Percentiles rank a stretch among this genome's conserved stretches.
These are phyloP conservation scores for Posidonia australis DNA, from an alignment of 106 monocot genomes.

Conservation along the genomic window DNA sequence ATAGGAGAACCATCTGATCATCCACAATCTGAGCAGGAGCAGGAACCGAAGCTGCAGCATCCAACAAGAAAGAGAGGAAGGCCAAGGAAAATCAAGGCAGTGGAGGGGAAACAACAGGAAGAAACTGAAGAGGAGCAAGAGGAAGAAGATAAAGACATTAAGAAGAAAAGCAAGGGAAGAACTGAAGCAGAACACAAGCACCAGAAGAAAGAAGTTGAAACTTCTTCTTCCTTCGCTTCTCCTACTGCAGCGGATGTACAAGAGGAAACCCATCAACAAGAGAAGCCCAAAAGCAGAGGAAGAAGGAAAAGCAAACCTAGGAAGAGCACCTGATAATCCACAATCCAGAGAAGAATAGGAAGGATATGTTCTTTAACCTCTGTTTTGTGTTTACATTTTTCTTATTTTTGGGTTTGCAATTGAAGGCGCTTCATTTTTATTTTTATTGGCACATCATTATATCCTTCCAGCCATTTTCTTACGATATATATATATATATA, in stretches of 20 bases:
- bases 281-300: conserved; percentile 7
- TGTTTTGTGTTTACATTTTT: too few species aligned
- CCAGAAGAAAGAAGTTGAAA: not conserved
- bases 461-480: too few species aligned
- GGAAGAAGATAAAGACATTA: not conserved
- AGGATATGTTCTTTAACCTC: too few species aligned
- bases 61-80: conserved; percentile 9
- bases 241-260: not conserved
- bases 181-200: not conserved
- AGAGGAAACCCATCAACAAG: conserved; percentile 1
- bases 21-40: not conserved
- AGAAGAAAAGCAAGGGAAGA: not conserved
- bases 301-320: conserved; percentile 11
- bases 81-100: conserved; percentile 1
- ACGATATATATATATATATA: too few species aligned
- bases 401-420: too few species aligned
- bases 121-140: not conserved
- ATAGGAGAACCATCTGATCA: not conserved
- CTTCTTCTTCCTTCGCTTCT: not conserved
- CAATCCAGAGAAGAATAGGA: too few species aligned
- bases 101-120: not conserved
- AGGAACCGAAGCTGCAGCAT: not conserved
- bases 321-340: conserved; percentile 13
- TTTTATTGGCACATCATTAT: too few species aligned
- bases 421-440: too few species aligned